Percentiles rank a stretch among this genome's conserved stretches.
Evolutionary conservation across 2,329 filamentous ascomycete genomes (phyloP).

Genomic region (Knoxdaviesia capensis): DNA sequence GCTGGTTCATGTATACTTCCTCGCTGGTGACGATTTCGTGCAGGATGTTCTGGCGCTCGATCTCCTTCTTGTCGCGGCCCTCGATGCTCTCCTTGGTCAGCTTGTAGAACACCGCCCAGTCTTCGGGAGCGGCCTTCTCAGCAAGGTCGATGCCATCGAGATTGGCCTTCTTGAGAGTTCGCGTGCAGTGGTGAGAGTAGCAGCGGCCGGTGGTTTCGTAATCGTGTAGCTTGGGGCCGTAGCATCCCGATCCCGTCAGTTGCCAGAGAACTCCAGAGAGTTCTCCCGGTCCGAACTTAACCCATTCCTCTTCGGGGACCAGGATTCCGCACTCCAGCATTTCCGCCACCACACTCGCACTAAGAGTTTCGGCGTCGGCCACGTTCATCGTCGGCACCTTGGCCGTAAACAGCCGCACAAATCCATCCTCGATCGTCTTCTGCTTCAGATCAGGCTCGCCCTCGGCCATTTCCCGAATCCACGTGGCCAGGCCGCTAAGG

Average conservation of each 20-base stretch:
- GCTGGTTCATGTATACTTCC: slow-evolving; percentile 72
- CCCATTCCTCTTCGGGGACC: slow-evolving; percentile 87
- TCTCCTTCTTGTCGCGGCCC: slow-evolving; percentile 59
- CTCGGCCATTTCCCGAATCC: slow-evolving; percentile 78
- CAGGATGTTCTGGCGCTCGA: slow-evolving; percentile 80
- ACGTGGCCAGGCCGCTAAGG: slow-evolving; percentile 65
- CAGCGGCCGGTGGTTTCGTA: slow-evolving; percentile 53
- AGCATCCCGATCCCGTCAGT: slow-evolving; percentile 78
- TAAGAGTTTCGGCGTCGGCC: slow-evolving; percentile 79
- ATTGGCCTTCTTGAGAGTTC: slow-evolving; percentile 88
- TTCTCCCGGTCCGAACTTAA: slow-evolving; percentile 65
- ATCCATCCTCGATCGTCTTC: slow-evolving; percentile 67
- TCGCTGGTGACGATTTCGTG: slow-evolving; percentile 93
- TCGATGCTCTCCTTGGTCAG: slow-evolving; percentile 60
- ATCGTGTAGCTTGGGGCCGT: slow-evolving; percentile 66
- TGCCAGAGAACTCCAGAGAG: slow-evolving; percentile 89
- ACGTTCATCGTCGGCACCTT: slow-evolving; percentile 98
- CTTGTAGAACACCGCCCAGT: slow-evolving; percentile 82
- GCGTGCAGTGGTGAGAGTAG: slow-evolving; percentile 84
- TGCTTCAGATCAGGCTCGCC: slow-evolving; percentile 76
- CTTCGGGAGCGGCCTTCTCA: slow-evolving; percentile 45
- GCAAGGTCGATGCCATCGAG: slow-evolving; percentile 53
- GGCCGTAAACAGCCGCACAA: slow-evolving; percentile 75
- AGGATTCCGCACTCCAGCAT: slow-evolving; percentile 68
- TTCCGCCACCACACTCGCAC: slow-evolving; percentile 52